Percentiles rank a stretch among this genome's conserved stretches.
Evolutionary conservation across 2,329 filamentous ascomycete species (phyloP).

Genomic region (Diaporthe citrichinensis): DNA sequence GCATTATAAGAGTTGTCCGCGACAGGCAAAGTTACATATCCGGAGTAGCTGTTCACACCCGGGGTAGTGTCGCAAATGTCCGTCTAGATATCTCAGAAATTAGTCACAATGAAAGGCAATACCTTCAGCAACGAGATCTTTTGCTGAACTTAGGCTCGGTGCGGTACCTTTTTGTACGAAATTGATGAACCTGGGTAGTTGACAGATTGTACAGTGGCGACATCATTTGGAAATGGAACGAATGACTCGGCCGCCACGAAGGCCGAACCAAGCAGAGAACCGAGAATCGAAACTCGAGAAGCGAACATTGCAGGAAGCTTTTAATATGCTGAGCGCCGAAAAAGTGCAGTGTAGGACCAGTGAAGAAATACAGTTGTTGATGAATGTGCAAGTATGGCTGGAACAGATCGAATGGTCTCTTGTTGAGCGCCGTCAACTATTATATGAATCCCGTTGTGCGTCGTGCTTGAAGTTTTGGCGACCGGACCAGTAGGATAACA

Average conservation of each 20-base stretch:
- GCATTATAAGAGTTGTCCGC: conserved; percentile 60
- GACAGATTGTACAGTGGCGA: conserved; percentile 6
- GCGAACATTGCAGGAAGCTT: neutral
- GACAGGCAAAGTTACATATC: conserved; percentile 68
- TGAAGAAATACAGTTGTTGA: too few relatives aligned
- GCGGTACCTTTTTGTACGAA: conserved; percentile 32
- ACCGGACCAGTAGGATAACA: conserved; percentile 14
- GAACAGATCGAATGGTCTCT: neutral
- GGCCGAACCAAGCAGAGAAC: neutral
- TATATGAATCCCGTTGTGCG: neutral
- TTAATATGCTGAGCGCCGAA: too few relatives aligned
- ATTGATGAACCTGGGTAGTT: conserved; percentile 34
- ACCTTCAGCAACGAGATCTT: neutral
- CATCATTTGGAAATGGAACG: conserved; percentile 21
- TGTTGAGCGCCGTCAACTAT: neutral
- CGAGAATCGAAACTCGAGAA: neutral
- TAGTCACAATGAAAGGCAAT: neutral
- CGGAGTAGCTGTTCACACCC: conserved; percentile 68
- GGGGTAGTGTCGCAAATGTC: conserved; percentile 69
- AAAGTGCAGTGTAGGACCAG: neutral
- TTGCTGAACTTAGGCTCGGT: too few relatives aligned
- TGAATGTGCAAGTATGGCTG: neutral
- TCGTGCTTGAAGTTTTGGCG: conserved; percentile 1
- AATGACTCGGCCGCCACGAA: conserved; percentile 24
- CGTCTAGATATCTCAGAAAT: conserved; percentile 22